Conservation (phyloP, 2,329 filamentous ascomycete species). For the Fusarium sublunatum region DNA sequence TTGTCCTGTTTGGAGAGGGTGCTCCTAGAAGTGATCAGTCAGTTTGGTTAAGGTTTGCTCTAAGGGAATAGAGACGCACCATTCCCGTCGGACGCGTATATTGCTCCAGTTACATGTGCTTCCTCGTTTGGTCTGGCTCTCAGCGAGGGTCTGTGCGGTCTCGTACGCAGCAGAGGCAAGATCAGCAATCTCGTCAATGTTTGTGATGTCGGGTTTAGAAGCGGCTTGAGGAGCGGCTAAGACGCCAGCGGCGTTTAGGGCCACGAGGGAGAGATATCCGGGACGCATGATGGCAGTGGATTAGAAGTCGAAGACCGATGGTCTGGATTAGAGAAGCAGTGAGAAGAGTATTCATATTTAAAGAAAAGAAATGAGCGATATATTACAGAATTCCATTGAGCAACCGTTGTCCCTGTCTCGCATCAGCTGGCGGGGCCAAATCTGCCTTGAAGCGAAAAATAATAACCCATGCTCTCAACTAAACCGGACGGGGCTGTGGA, state of each 20-base stretch:
- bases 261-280: conserved; percentile 34
- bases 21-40: conserved; percentile 28
- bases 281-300: conserved; percentile 38
- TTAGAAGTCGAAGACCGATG: not conserved
- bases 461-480: no score
- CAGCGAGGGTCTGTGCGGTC: conserved; percentile 37
- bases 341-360: conserved; percentile 6
- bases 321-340: conserved; percentile 15
- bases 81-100: conserved; percentile 48
- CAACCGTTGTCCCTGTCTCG: not conserved
- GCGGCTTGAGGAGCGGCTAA: conserved; percentile 34
- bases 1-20: conserved; percentile 42
- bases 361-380: conserved; percentile 26
- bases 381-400: conserved; percentile 6
- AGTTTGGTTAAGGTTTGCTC: not conserved
- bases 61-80: conserved; percentile 34
- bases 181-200: conserved; percentile 36
- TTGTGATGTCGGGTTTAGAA: conserved; percentile 35
- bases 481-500: no score
- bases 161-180: conserved; percentile 41
- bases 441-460: not conserved
- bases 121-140: conserved; percentile 35
- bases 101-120: conserved; percentile 47
- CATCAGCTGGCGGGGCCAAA: not conserved
- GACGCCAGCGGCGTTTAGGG: conserved; percentile 39